Conservation (phyloP, 768 basidiomycete species). For the Agaricus sinodeliciosus region DNA sequence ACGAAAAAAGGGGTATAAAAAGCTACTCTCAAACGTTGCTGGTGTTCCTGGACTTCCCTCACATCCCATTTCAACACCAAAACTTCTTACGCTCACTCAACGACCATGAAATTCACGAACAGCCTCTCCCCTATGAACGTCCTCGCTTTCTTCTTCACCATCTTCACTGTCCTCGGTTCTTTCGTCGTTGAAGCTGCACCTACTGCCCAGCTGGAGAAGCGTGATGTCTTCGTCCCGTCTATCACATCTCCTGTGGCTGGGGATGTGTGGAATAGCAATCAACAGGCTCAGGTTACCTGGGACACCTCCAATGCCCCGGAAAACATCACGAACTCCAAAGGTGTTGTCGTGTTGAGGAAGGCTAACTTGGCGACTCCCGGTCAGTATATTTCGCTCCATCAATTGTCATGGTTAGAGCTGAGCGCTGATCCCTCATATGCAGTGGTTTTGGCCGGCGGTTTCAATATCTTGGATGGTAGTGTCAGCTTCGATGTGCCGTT, state of each 20-base stretch:
- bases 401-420: background rate
- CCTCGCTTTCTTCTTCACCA: slow-evolving; percentile 4
- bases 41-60: too few relatives aligned
- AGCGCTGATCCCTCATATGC: too few relatives aligned
- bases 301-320: slow-evolving; percentile 32
- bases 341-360: slow-evolving; percentile 35
- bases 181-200: slow-evolving; percentile 18
- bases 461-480: slow-evolving; percentile 30
- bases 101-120: slow-evolving; percentile 7
- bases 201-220: slow-evolving; percentile 16
- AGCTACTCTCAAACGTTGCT: too few relatives aligned
- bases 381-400: slow-evolving; percentile 11
- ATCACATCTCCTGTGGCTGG: slow-evolving; percentile 29
- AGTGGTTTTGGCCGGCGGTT: slow-evolving; percentile 27
- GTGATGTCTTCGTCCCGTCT: slow-evolving; percentile 44
- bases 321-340: slow-evolving; percentile 42
- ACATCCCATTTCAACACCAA: background rate
- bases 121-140: slow-evolving; percentile 1
- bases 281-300: slow-evolving; percentile 39
- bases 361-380: slow-evolving; percentile 23
- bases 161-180: slow-evolving; percentile 11
- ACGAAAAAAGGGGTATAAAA: too few relatives aligned
- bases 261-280: slow-evolving; percentile 35
- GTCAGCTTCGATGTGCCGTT: slow-evolving; percentile 28
- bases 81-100: background rate